A percentile compares a stretch with the other conserved stretches of the same genome.
These are phyloP conservation scores for Pezicula rhizophila DNA, from an alignment of 2,329 filamentous ascomycete species.

Conservation along the genomic window DNA sequence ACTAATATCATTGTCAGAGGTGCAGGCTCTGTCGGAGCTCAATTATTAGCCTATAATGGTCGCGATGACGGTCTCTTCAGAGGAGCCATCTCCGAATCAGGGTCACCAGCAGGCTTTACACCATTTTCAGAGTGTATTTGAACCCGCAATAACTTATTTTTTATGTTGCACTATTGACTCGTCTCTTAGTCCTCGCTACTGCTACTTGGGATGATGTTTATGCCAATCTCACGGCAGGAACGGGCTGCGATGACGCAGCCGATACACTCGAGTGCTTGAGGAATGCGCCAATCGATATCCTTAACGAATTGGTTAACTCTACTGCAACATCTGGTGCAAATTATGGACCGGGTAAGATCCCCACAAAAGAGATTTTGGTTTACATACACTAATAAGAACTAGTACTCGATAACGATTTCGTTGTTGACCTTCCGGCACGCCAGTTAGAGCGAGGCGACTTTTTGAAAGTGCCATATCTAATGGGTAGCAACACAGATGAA, in stretches of 20 bases:
- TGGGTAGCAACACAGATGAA: conserved; percentile 28
- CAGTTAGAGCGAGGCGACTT: conserved; percentile 21
- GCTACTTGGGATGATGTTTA: background rate
- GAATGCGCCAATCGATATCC: conserved; percentile 12
- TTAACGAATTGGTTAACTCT: conserved; percentile 20
- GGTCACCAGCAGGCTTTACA: conserved; percentile 6
- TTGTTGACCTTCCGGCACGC: conserved; percentile 6
- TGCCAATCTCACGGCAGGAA: background rate
- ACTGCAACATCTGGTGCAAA: conserved; percentile 20
- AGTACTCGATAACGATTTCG: conserved; percentile 28
- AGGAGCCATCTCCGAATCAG: conserved; percentile 40
- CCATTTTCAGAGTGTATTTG: background rate
- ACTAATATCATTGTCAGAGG: background rate
- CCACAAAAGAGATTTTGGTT: conserved; percentile 4
- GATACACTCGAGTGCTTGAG: background rate
- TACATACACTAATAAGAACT: background rate
- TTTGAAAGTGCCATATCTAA: conserved; percentile 34
- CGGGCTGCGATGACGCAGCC: background rate
- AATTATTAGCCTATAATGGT: conserved; percentile 40
- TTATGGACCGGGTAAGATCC: conserved; percentile 7
- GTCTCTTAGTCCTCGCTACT: background rate
- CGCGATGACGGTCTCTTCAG: conserved; percentile 47
- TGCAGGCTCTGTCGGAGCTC: background rate
- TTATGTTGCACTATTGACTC: background rate
- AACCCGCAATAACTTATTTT: background rate